Base-by-base conservation (phyloP, 768 basidiomycete species). In the Agaricus sinodeliciosus region DNA sequence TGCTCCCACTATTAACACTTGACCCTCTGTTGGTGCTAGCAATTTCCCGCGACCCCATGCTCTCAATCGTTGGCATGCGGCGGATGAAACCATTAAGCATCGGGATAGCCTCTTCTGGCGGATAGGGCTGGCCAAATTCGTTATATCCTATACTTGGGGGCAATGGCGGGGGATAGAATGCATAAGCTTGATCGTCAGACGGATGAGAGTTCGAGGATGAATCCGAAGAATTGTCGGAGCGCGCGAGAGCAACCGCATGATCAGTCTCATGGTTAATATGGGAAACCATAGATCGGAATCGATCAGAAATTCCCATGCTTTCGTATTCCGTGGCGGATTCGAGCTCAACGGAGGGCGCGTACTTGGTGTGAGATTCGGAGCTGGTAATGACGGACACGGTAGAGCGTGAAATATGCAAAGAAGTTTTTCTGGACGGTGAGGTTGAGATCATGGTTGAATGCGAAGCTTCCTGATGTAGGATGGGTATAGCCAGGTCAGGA, bases 11-110 rank as follows among this genome's bases (percentile, higher is more conserved):
- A n/a, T 51, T 56, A 57, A 54, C 49, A 50, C 65, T 62, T 34
- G 62, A 47, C 25, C 59, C 55, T 36, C 56, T 57, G n/a, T 63
- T 58, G 44, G 69, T 63, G 55, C 67, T 69, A 36, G 63, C 66
- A 45, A 71, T 55, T 55, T 90, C 87, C 47, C 78, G 75, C 15
- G 83, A 85, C 37, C 85, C 87, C 64, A 89, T 73, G 40, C 80
- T 82, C 63, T 89, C 86, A 56, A 90, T 90, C 26, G 88, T 90
- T 16, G 86, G 82, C 87, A 90, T 88, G 36, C 88, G 84, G 48
- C 77, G 73, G 41, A 90, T 75, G 59, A 73, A 78, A 19, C 77
- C 72, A 49, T 86, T 84, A 51, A 90, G 69, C 45, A 90, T 73
- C 5, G 74, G 75, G 27, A 88, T 70, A 49, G 77, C 73, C 52